These are phyloP conservation scores for Chlorencoelia australis DNA, from an alignment of 2,329 filamentous ascomycete species.

Conservation along the genomic window DNA sequence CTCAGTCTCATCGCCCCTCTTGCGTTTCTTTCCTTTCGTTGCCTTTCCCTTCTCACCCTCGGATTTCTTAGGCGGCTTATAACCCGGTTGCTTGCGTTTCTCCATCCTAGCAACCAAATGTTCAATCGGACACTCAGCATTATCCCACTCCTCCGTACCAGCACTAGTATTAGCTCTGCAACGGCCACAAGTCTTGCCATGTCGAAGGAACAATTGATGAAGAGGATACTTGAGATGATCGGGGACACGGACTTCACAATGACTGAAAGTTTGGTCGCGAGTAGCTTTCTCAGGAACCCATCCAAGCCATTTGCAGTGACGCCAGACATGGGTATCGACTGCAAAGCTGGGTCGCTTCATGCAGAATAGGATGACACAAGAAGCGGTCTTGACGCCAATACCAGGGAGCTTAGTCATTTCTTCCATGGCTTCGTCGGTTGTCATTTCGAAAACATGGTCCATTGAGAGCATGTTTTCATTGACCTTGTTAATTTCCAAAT, in stretches of 20 bases:
- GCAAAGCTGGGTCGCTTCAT: constrained; percentile 43
- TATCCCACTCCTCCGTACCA: constrained; percentile 51
- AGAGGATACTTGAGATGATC: constrained; percentile 44
- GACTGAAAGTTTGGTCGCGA: constrained; percentile 39
- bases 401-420: constrained; percentile 41
- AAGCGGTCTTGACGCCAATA: constrained; percentile 47
- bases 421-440: constrained; percentile 38
- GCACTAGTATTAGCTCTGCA: constrained; percentile 43
- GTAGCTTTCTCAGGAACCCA: constrained; percentile 44
- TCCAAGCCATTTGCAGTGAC: constrained; percentile 41
- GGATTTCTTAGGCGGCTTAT: constrained; percentile 1
- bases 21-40: constrained; percentile 2
- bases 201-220: constrained; percentile 44
- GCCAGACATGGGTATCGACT: constrained; percentile 47
- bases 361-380: constrained; percentile 47
- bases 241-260: constrained; percentile 42
- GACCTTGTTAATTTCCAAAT: constrained; percentile 45
- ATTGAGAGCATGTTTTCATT: constrained; percentile 48
- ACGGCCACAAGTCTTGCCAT: constrained; percentile 39
- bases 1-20: constrained; percentile 11
- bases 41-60: neutral
- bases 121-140: constrained; percentile 50
- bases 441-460: constrained; percentile 38
- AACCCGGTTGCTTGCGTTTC: constrained; percentile 33
- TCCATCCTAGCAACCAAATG: constrained; percentile 49